Evolutionary conservation across 164 flowering plant genomes (phyloP), one percentile per base, ranked within the genome.

Genomic region (Umbilicus rupestris): DNA sequence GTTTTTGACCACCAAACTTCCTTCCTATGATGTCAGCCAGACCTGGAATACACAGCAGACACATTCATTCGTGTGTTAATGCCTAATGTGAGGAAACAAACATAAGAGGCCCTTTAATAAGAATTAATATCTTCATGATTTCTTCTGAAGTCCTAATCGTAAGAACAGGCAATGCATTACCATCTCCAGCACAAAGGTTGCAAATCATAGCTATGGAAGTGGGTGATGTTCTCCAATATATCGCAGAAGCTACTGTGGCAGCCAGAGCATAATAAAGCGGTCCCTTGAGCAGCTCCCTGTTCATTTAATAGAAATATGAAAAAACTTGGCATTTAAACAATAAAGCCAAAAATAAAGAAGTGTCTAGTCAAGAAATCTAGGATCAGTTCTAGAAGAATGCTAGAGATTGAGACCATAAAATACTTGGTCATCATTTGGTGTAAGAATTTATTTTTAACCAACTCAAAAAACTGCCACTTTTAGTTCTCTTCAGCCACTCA

Each of bases 151-250:
- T 63, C 14, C 14, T 7, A 60, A 26, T 17, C n/a, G 20, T 3
- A 4, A 30, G 39, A 31, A 35, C 24, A 33, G 0, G 16, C 0
- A 65, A 39, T 45, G 62, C 20, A 45, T 17, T 85, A 91, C 98
- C 98, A 83, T 94, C 98, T 80, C 97, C 98, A 72, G 97, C 94
- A 71, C 93, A 94, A 15, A 94, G 79, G 80, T 87, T 94, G 79
- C 97, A 94, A 59, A 91, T 78, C 50, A 80, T 79, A 26, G 95
- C 95, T 70, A 90, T 79, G 44, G 84, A 79, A 29, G 84, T 74
- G 7, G 98, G 95, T 68, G 96, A 89, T 16, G 85, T 77, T 72
- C 95, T 84, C 98, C 98, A 94, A 65, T 81, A 90, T 31, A 83
- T 10, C n/a, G 74, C 71, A 74, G 80, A 76, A 44, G 87, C 93